Evolutionary conservation across 1,139 yeast genomes (phyloP), one percentile per base, ranked within the genome.

Genomic region (Yamadazyma sp.): DNA sequence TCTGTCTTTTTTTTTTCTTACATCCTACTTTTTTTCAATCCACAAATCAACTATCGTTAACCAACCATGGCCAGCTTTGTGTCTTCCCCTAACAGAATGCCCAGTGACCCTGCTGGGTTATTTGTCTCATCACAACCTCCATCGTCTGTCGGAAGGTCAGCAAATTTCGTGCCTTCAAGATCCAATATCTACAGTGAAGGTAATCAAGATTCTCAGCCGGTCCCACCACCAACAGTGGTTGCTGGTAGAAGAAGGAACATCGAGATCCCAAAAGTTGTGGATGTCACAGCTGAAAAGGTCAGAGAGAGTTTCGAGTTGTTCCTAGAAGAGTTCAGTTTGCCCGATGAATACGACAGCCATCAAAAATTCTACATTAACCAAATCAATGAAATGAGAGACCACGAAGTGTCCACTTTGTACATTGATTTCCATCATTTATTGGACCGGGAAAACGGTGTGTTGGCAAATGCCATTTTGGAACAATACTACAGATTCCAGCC

Each of bases 401-500:
- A 78, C 55, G 96, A 89, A 53, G 66, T 83, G 46, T 74, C 83
- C 37, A 87, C 98, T 0, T 69, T 94, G 26, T 91, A 87, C 54
- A 81, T 92, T 27, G 96, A 94, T 60, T 91, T 84, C 60, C 79
- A 80, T 43, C 96, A 94, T 61, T 64, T 92, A 44, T 64, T 83
- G 29, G 76, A 79, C 15, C 74, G 85, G 43, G 95, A 88, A 56
- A 84, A 86, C 54, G 96, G 96, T 39, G 91, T 88, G 15, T 71
- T 94, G 50, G 96, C 97, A 1, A 76, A 83, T 43, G 98, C 98
- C 30, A 81, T 91, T 44, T 74, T 82, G 38, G 96, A 88, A 47
- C 97, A 92, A 60, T 94, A 87, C 61, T 92, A 89, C 61, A 79
- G 98, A 58, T 91, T 92, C 66, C 68, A 85, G 47, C 98, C 98